phyloP scores from a whole-genome alignment of 768 basidiomycete genomes.

The Amanita subjunquillea region DNA sequence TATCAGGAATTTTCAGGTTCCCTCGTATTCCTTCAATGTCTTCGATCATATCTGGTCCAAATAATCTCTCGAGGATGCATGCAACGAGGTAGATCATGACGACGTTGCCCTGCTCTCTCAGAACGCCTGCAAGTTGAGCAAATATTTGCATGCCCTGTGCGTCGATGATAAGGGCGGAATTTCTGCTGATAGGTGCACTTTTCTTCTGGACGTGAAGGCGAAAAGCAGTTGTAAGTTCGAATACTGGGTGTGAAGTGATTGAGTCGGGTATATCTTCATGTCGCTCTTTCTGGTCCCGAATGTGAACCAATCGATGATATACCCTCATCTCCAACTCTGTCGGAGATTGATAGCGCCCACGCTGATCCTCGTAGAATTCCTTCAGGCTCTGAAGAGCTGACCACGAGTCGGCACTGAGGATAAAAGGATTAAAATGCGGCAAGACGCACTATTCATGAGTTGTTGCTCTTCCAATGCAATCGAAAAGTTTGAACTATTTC shows the following conservation, averaged over 20 bases:
- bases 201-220: slow-evolving; percentile 71
- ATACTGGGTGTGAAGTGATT: slow-evolving; percentile 64
- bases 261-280: slow-evolving; percentile 61
- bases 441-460: slow-evolving; percentile 74
- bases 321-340: slow-evolving; percentile 95
- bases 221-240: slow-evolving; percentile 75
- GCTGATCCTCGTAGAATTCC: slow-evolving; percentile 86
- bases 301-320: slow-evolving; percentile 87
- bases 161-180: slow-evolving; percentile 53
- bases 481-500: slow-evolving; percentile 48
- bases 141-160: slow-evolving; percentile 60
- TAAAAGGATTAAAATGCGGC: not conserved
- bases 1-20: slow-evolving; percentile 42
- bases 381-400: slow-evolving; percentile 85
- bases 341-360: slow-evolving; percentile 53
- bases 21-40: slow-evolving; percentile 61
- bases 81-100: slow-evolving; percentile 84
- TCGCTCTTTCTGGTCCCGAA: slow-evolving; percentile 74
- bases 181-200: slow-evolving; percentile 67
- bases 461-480: slow-evolving; percentile 77
- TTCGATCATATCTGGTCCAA: slow-evolving; percentile 72
- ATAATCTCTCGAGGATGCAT: slow-evolving; percentile 80
- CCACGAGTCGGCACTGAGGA: not conserved
- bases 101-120: slow-evolving; percentile 53
- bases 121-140: slow-evolving; percentile 45